Base-by-base conservation (phyloP, 352 stramenopile genomes). In the Bremia lactucae region DNA sequence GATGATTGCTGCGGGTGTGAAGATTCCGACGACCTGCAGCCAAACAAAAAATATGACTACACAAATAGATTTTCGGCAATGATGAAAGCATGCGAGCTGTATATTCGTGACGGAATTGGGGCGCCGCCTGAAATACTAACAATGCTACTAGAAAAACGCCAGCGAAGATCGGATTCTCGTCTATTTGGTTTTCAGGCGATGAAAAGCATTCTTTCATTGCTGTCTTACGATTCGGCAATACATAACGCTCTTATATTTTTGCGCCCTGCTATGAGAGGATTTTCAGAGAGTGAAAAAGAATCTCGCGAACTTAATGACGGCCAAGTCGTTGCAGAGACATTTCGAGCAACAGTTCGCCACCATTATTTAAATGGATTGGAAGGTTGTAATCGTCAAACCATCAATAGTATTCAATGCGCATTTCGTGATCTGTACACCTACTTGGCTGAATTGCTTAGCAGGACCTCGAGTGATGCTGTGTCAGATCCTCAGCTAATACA, bases 281-380 rank as follows among this genome's bases (percentile, higher is more conserved):
- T 91, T 46, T 88, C 81, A 0, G 79, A 94, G 22, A 82, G 80
- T 34, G 81, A 91, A 47, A 86, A 86, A 34, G 69, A 91, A 25
- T 83, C 81, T 2, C 64, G 75, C 13, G 79, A 91, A 38, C 33
- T 74, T 1, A 88, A 87, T 47, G 79, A 89, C 36, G 71, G 68
- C 0, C 69, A 85, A 34, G 56, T 85, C n/a, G 55, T 91, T 1
- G 72, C 74, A 3, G 76, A 89, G 42, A 88, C 72, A 0, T 94
- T 94, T 39, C 76, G 81, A 6, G 78, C 81, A 31, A 94, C 81
- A 0, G 76, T 90, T 25, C 64, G 81, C 1, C 81, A 94, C 28
- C 81, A 94, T 36, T 91, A 94, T 35, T 49, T 91, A 19, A 94
- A 94, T 46, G 78, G 79, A 11, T 63, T 94, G 10, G 81, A 94